These are phyloP conservation scores for Aphanomyces astaci DNA, from an alignment of 352 stramenopile genomes.

Conservation along the genomic window DNA sequence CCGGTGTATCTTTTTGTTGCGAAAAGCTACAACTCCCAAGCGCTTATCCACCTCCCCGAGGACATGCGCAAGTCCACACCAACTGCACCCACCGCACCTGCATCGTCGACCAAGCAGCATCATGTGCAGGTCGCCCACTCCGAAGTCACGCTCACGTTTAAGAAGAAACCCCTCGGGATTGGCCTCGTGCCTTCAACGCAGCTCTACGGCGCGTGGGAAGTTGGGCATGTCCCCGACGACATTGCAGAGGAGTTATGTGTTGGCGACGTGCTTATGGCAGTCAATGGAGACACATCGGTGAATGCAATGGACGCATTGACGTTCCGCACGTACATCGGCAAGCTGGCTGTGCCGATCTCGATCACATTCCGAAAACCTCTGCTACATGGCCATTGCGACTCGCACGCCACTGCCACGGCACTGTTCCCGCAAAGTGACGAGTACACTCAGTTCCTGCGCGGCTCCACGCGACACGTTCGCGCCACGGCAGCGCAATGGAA, in stretches of 20 bases:
- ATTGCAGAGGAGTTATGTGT: too few species aligned
- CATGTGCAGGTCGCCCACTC: neutral
- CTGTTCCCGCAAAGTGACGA: constrained; percentile 67
- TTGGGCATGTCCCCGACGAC: constrained; percentile 29
- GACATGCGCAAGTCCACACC: neutral
- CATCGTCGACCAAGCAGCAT: neutral
- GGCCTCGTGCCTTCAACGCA: constrained; percentile 71
- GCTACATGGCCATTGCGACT: constrained; percentile 55
- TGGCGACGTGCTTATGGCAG: constrained; percentile 58
- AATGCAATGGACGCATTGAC: constrained; percentile 41
- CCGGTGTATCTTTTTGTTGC: neutral
- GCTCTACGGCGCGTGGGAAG: constrained; percentile 71
- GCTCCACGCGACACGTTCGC: constrained; percentile 35
- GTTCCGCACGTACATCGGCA: constrained; percentile 38
- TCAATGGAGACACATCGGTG: constrained; percentile 46
- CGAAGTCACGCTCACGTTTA: constrained; percentile 30
- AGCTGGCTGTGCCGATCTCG: constrained; percentile 44
- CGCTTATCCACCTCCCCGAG: neutral
- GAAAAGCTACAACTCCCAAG: too few species aligned
- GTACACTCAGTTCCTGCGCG: constrained; percentile 31
- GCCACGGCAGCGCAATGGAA: constrained; percentile 62
- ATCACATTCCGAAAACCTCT: constrained; percentile 57
- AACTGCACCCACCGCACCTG: neutral
- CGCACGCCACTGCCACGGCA: constrained; percentile 48
- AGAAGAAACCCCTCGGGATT: constrained; percentile 54